Evolutionary conservation across 345 rosid species (phyloP), one percentile per base, ranked within the genome.

Genomic region (Populus deltoides): DNA sequence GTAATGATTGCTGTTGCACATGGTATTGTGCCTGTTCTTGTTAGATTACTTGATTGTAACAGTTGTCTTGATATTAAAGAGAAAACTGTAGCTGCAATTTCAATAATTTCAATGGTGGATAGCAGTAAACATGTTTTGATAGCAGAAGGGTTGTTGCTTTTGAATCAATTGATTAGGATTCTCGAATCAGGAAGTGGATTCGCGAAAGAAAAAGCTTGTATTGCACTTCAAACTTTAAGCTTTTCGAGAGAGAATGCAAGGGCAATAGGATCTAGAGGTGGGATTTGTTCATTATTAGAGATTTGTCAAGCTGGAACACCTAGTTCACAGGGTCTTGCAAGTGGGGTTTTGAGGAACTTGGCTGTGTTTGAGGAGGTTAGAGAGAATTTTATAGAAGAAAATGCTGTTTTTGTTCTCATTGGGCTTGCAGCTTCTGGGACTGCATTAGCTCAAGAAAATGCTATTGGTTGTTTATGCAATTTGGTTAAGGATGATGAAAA

Each of bases 161-260:
- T 95, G 77, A 95, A 91, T 67, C 92, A 92, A 55, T 82, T 95
- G 84, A 89, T 88, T 77, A 90, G 99, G 17, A 88, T 92, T 29
- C 80, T 95, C 24, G 98, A 95, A 78, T 92, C 97, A 0, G 99
- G 99, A 36, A 92, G 92, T 75, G 91, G 97, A 15, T 95, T 90
- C 77, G 92, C 97, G 0, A 91, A 86, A 81, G 97, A 92, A 81
- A 92, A 90, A 51, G 96, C 98, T 38, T 95, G 98, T 76, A n/a
- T 91, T 39, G 93, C 97, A 45, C 86, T 95, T 47, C 96, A 86
- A 81, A 89, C 92, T 20, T 74, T 95, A 29, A 92, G 90, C 76
- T 74, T 83, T 29, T 90, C 97, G 0, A 93, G 86, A 76, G 99
- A 93, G 72, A 91, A 91, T 76, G 97, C 93, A 1, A 89, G 98